Evolutionary conservation across 345 rosid species (phyloP), one percentile per base, ranked within the genome.

Genomic region (Hibiscus syriacus): DNA sequence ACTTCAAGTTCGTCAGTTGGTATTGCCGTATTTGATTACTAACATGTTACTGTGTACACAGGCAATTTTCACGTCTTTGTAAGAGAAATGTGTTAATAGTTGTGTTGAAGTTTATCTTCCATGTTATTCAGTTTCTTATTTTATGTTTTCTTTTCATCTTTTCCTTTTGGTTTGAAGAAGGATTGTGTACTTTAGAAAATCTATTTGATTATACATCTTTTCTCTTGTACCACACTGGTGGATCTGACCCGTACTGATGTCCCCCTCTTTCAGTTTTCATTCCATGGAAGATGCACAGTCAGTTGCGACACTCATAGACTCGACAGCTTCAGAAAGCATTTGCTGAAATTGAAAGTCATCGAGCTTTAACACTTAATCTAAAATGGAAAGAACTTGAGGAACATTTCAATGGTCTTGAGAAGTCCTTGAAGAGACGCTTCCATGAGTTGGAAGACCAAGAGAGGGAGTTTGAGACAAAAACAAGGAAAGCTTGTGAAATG

Each of bases 371-470:
- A 7, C 92, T 94, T 64, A 89, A 94, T 77, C 55, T 94, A 77
- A 94, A 87, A 74, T 94, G 99, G 99, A 89, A 89, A 80, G 99
- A 89, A 76, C 85, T 94, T 36, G 97, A 94, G 79, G 97, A 89
- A 71, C 97, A 94, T 84, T 94, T 94, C 71, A 92, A 89, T 75
- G 99, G 99, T 69, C 96, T 94, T 53, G 97, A 94, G 78, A 94
- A 84, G n/a, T n/a, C n/a, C n/a, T n/a, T n/a, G n/a, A n/a, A n/a
- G n/a, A n/a, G n/a, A n/a, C n/a, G n/a, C n/a, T n/a, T n/a, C n/a
- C n/a, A n/a, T n/a, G n/a, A n/a, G n/a, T n/a, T n/a, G n/a, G n/a
- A n/a, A n/a, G n/a, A 87, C 74, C 92, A 94, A 62, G 99, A 89
- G 73, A 94, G 82, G 74, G 95, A 82, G 68, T 83, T 86, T 8